phyloP scores from a whole-genome alignment of 108 stramenopile genomes.

The Schizochytrium sp. region DNA sequence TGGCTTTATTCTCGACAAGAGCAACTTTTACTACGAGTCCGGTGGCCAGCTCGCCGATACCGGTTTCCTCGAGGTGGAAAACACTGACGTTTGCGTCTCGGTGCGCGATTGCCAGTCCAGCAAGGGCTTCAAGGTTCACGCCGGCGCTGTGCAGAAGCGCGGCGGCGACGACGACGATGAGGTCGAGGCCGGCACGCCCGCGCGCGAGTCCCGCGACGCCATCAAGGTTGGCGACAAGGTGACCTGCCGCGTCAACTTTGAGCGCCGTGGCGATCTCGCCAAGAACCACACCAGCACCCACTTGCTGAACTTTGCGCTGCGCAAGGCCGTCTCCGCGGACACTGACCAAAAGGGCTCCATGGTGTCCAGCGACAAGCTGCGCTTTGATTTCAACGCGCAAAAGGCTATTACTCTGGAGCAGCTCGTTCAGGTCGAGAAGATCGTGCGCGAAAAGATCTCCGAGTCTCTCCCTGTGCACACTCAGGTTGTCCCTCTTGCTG shows the following conservation, averaged over 20 bases:
- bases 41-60: slow-evolving; percentile 93
- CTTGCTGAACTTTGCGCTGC: slow-evolving; percentile 88
- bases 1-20: slow-evolving; percentile 79
- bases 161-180: neutral
- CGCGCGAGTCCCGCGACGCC: slow-evolving; percentile 44
- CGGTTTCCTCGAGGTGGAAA: slow-evolving; percentile 52
- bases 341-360: slow-evolving; percentile 94
- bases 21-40: slow-evolving; percentile 89
- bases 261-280: slow-evolving; percentile 80
- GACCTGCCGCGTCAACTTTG: slow-evolving; percentile 81
- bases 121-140: slow-evolving; percentile 78
- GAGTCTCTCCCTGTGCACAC: slow-evolving; percentile 65
- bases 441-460: slow-evolving; percentile 65
- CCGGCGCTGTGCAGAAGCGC: slow-evolving; percentile 11
- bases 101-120: slow-evolving; percentile 66
- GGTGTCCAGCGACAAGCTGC: slow-evolving; percentile 83
- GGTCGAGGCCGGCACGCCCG: neutral
- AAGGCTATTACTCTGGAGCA: slow-evolving; percentile 67
- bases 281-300: slow-evolving; percentile 99
- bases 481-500: slow-evolving; percentile 67
- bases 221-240: slow-evolving; percentile 70
- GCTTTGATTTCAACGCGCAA: slow-evolving; percentile 95
- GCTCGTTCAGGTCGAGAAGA: slow-evolving; percentile 68
- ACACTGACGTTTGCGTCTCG: neutral
- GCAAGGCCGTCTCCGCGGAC: slow-evolving; percentile 65